A percentile compares a stretch with the other conserved stretches of the same genome.
These are phyloP conservation scores for Zalerion maritima DNA, from an alignment of 495 filamentous ascomycete species.

Conservation along the genomic window DNA sequence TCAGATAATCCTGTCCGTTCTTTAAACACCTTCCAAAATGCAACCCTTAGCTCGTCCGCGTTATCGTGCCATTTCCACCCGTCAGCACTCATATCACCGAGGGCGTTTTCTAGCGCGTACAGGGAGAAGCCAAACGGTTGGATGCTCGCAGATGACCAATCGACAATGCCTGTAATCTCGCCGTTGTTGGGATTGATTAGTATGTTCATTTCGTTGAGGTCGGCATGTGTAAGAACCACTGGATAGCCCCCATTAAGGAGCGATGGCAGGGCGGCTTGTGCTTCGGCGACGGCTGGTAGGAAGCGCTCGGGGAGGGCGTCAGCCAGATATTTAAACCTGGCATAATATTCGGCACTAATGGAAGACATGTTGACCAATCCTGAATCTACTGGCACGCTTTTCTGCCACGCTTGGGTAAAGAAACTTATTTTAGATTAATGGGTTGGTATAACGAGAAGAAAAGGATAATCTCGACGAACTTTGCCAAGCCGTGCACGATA, in stretches of 20 bases:
- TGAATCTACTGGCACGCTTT: slow-evolving; percentile 1
- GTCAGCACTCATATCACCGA: slow-evolving; percentile 22
- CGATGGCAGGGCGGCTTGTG: slow-evolving; percentile 14
- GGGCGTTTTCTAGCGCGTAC: slow-evolving; percentile 23
- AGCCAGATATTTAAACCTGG: slow-evolving; percentile 1
- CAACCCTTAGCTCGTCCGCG: slow-evolving; percentile 5
- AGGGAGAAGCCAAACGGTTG: slow-evolving; percentile 31
- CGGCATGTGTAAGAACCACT: slow-evolving; percentile 26
- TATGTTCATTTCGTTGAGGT: slow-evolving; percentile 31
- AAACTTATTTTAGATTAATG: slow-evolving; percentile 1
- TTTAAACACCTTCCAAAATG: no score
- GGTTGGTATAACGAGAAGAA: background rate
- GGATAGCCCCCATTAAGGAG: slow-evolving; percentile 15
- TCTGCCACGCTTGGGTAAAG: slow-evolving; percentile 4
- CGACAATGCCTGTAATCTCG: slow-evolving; percentile 28
- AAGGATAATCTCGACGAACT: slow-evolving; percentile 1
- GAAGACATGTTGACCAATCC: slow-evolving; percentile 1
- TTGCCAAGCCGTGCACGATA: slow-evolving; percentile 1
- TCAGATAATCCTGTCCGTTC: no score
- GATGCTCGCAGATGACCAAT: slow-evolving; percentile 31
- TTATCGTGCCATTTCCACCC: slow-evolving; percentile 23
- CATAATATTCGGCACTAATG: slow-evolving; percentile 1
- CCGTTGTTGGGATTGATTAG: slow-evolving; percentile 22
- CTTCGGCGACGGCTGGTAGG: slow-evolving; percentile 3
- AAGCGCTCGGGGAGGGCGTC: slow-evolving; percentile 7